A percentile compares a stretch with the other conserved stretches of the same genome.
phyloP scores from a whole-genome alignment of 176 grass and related monocot genomes.

The Oryza glaberrima region DNA sequence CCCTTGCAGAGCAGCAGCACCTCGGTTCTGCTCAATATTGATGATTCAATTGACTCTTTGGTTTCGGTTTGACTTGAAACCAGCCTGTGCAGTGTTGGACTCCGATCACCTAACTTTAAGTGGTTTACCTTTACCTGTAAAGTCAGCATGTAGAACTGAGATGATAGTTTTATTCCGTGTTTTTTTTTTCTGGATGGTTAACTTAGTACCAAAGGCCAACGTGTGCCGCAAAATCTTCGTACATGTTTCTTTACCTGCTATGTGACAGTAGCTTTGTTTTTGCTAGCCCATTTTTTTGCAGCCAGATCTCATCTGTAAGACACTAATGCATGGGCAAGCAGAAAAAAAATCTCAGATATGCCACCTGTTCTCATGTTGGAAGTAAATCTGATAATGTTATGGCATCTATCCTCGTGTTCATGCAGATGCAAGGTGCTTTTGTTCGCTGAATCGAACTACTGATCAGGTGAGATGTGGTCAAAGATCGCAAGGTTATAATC shows the following conservation, averaged over 20 bases:
- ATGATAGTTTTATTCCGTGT: conserved; percentile 21
- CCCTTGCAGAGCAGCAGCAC: conserved; percentile 5
- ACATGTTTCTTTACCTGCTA: conserved; percentile 12
- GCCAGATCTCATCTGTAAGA: conserved; percentile 37
- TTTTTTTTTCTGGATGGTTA: not conserved
- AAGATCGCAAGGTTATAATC: not conserved
- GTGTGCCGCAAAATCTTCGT: conserved; percentile 17
- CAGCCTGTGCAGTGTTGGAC: conserved; percentile 43
- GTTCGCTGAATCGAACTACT: not conserved
- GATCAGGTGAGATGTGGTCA: not conserved
- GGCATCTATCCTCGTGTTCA: not conserved
- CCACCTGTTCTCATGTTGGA: conserved; percentile 14
- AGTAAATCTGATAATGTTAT: not conserved
- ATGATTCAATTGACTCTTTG: conserved; percentile 7
- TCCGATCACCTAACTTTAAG: conserved; percentile 38
- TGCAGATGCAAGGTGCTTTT: not conserved
- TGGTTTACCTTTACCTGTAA: conserved; percentile 13
- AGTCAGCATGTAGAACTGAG: conserved; percentile 41
- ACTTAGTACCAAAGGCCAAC: conserved; percentile 34
- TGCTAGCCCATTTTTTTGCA: conserved; percentile 19
- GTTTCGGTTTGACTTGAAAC: conserved; percentile 8
- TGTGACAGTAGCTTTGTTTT: conserved; percentile 31
- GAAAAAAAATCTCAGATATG: not conserved
- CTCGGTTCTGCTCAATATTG: conserved; percentile 21
- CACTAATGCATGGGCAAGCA: conserved; percentile 26